Evolutionary conservation across 495 filamentous ascomycete species (phyloP), one percentile per base, ranked within the genome.

Genomic region (Daldinia vernicosa): DNA sequence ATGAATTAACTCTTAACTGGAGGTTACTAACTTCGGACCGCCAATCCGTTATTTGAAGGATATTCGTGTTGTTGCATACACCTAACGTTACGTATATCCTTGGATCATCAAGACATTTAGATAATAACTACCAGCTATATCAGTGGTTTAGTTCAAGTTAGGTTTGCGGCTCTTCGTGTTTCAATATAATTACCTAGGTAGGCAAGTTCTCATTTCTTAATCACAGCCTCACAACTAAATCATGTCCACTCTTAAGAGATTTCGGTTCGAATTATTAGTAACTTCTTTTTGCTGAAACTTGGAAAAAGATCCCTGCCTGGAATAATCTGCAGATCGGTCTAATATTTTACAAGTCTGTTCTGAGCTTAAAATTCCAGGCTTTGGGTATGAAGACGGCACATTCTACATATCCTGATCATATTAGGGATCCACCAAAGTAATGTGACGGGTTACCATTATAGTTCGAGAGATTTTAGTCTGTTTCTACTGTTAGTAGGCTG

Each of bases 331-430:
- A 22, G 43, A 19, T 17, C 8, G n/a, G 7, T 47, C 17, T 47
- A 30, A 30, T 30, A 19, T 22, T 22, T 22, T 1, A 17, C 3
- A 19, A 24, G 43, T 9, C 3, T 47, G 2, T 17, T 22, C n/a
- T 9, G 7, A 17, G 11, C 17, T 45, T 1, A 45, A 45, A 45
- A 45, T 7, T 11, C 40, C 22, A n/a, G 40, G n/a, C 40, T 45
- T 45, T 45, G n/a, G 17, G 7, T 45, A 47, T 22, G 43, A 22
- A 47, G 6, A 47, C 17, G 43, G 17, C 43, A 17, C 43, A 19
- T 35, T 35, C 43, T 47, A n/a, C n/a, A n/a, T n/a, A 47, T 47
- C n/a, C 17, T 47, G 43, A 47, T 47, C 8, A 47, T 47, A 47
- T 47, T 47, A 47, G 6, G 24, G 19, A 2, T 47, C 43, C 43